Conservation (phyloP, 306 rosid genomes). For the Vachellia collinsii region DNA sequence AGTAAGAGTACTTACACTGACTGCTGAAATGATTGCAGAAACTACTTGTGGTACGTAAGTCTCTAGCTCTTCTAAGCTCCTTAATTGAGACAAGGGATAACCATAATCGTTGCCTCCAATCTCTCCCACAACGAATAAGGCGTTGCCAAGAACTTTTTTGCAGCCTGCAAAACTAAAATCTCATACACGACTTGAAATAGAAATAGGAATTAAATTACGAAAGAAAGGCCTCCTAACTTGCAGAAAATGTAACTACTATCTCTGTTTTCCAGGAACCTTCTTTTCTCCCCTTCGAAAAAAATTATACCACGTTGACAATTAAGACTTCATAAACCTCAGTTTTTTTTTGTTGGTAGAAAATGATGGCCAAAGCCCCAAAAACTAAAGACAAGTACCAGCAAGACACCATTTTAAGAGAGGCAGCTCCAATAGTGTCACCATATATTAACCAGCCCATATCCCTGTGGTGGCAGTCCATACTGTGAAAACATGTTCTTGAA, state of each 20-base stretch:
- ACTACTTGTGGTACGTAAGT: conserved; percentile 44
- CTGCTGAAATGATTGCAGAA: conserved; percentile 41
- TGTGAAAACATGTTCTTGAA: too few species aligned
- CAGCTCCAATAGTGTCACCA: neutral
- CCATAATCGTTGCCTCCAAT: conserved; percentile 73
- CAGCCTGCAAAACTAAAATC: conserved; percentile 52
- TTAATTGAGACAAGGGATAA: conserved; percentile 39
- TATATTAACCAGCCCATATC: neutral
- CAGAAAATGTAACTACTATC: neutral
- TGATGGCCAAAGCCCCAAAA: neutral
- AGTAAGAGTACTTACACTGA: conserved; percentile 41
- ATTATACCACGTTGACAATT: neutral
- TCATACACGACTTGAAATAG: neutral
- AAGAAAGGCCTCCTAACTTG: neutral
- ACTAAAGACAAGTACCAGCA: neutral
- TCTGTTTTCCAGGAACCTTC: neutral
- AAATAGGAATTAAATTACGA: neutral
- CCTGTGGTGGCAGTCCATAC: neutral
- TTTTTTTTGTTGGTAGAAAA: neutral
- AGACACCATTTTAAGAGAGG: neutral
- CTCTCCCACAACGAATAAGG: conserved; percentile 67
- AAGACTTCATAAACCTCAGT: neutral
- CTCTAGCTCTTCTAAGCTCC: conserved; percentile 33
- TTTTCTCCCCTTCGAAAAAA: neutral
- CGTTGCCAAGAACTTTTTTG: conserved; percentile 39